A percentile compares a stretch with the other conserved stretches of the same genome.
phyloP scores from a whole-genome alignment of 768 basidiomycete genomes.

The Suillus fuscotomentosus region DNA sequence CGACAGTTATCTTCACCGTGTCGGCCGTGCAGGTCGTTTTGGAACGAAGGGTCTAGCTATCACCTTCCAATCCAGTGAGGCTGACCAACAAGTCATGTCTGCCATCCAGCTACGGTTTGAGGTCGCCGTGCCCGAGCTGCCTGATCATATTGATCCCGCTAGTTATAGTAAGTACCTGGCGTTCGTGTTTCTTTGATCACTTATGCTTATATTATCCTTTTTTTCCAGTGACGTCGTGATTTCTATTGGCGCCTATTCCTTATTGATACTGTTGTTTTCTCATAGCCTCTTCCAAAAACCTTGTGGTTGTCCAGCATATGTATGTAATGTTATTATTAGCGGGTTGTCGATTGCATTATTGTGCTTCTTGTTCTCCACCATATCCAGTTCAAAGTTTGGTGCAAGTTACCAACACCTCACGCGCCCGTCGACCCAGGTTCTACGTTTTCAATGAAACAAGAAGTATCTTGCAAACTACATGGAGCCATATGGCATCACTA shows the following conservation, averaged over 20 bases:
- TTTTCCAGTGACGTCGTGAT: constrained; percentile 45
- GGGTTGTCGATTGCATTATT: constrained; percentile 7
- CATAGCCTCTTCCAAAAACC: constrained; percentile 1
- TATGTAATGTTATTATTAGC: constrained; percentile 23
- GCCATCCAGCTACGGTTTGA: constrained; percentile 96
- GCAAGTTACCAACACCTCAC: background rate
- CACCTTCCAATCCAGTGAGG: constrained; percentile 92
- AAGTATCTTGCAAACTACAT: background rate
- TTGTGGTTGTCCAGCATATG: constrained; percentile 6
- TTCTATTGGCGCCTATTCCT: constrained; percentile 13
- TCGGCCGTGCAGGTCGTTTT: constrained; percentile 98
- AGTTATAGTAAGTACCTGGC: constrained; percentile 81
- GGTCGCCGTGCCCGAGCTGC: constrained; percentile 93
- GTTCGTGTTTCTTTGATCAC: background rate
- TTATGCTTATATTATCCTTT: background rate
- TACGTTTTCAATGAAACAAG: background rate
- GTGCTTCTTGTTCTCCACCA: background rate
- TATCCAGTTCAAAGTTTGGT: background rate
- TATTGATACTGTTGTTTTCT: constrained; percentile 9
- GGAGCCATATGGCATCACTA: background rate
- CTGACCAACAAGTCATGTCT: constrained; percentile 91
- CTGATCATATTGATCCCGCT: constrained; percentile 90
- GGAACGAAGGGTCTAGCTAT: constrained; percentile 99
- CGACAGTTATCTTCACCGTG: constrained; percentile 97
- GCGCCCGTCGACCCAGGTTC: background rate